Percentiles rank a stretch among this genome's conserved stretches.
phyloP scores from a whole-genome alignment of 2,329 filamentous ascomycete species.

The Dothideomycetes sp. region DNA sequence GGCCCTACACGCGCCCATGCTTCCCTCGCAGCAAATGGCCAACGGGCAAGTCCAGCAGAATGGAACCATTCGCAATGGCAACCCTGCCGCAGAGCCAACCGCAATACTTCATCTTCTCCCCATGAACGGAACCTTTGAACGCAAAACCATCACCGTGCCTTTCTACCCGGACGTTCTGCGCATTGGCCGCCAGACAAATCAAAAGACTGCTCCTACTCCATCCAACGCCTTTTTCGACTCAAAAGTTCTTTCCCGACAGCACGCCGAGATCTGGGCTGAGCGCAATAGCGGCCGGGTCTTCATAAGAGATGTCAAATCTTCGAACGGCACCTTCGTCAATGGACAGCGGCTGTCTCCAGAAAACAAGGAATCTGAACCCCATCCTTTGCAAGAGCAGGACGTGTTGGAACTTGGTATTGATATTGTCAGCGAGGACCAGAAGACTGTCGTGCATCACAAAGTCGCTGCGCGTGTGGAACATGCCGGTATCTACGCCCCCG shows the following conservation, averaged over 20 bases:
- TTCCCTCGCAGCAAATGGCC: conserved; percentile 58
- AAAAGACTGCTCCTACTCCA: conserved; percentile 84
- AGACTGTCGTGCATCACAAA: conserved; percentile 96
- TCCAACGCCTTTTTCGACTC: conserved; percentile 96
- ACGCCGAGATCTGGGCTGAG: conserved; percentile 90
- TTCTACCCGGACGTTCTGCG: conserved; percentile 88
- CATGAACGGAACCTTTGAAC: conserved; percentile 91
- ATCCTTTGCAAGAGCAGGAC: conserved; percentile 84
- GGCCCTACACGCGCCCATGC: conserved; percentile 50
- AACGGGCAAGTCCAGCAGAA: conserved; percentile 51
- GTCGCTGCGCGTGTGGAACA: conserved; percentile 95
- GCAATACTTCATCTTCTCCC: conserved; percentile 79
- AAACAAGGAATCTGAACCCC: conserved; percentile 90
- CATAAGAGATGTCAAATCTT: conserved; percentile 96
- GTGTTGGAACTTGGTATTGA: conserved; percentile 93
- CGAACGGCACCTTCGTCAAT: conserved; percentile 97
- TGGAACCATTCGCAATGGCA: conserved; percentile 25
- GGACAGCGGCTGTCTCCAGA: conserved; percentile 80
- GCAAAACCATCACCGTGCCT: conserved; percentile 89
- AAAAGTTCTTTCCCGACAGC: conserved; percentile 90
- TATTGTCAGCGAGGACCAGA: conserved; percentile 97
- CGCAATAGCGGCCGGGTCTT: conserved; percentile 64
- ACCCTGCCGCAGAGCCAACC: conserved; percentile 43
- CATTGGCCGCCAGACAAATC: conserved; percentile 93
- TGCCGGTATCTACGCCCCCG: conserved; percentile 71